These are phyloP conservation scores for Cyclotella baltica DNA, from an alignment of 108 stramenopile species.

Conservation along the genomic window DNA sequence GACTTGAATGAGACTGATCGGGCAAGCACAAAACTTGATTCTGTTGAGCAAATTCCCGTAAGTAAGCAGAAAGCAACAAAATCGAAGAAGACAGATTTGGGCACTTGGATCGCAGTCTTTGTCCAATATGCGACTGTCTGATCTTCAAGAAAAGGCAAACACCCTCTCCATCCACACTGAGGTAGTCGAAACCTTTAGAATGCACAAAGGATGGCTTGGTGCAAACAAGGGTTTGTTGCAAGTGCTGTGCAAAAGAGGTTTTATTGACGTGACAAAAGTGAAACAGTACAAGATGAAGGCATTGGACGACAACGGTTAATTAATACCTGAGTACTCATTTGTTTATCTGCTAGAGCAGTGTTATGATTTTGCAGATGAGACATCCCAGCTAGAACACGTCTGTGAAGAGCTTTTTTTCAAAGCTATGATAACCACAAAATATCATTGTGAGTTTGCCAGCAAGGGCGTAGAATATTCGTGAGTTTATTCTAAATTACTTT, in stretches of 20 bases:
- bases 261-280: conserved; percentile 9
- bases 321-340: background rate
- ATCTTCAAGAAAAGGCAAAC: background rate
- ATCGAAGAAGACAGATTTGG: background rate
- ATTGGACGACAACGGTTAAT: background rate
- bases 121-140: background rate
- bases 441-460: conserved; percentile 42
- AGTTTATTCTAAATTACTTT: conserved; percentile 23
- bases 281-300: background rate
- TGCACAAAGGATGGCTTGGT: conserved; percentile 22
- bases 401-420: background rate
- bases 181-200: background rate
- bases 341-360: background rate
- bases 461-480: conserved; percentile 47
- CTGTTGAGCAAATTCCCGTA: background rate
- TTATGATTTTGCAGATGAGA: background rate
- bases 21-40: background rate
- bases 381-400: too few species aligned
- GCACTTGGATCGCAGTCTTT: background rate
- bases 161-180: background rate
- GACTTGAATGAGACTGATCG: background rate
- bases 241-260: conserved; percentile 31
- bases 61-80: background rate
- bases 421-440: conserved; percentile 35
- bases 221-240: conserved; percentile 35